Evolutionary conservation across 2,329 filamentous ascomycete species (phyloP).

Genomic region (Dactylellina parvicollis): DNA sequence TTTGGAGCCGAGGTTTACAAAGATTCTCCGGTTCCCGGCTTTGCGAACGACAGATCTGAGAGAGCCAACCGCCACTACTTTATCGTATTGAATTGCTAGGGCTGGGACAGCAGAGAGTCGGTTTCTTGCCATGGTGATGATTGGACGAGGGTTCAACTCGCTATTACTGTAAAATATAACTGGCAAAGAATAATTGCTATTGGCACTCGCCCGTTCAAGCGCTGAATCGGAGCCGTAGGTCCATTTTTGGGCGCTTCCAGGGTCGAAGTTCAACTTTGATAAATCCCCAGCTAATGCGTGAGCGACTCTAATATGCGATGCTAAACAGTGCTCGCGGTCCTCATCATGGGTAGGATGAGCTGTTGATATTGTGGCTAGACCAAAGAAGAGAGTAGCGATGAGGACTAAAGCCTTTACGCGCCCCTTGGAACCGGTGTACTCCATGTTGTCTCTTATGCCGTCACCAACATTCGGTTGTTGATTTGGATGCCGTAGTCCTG

Average conservation of each 20-base stretch:
- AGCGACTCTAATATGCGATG: slow-evolving; percentile 6
- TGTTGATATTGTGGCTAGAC: not conserved
- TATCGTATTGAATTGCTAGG: slow-evolving; percentile 31
- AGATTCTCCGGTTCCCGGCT: slow-evolving; percentile 5
- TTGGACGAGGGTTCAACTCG: slow-evolving; percentile 5
- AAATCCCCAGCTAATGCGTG: slow-evolving; percentile 12
- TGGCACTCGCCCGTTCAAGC: not conserved
- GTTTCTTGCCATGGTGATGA: slow-evolving; percentile 39
- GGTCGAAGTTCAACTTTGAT: slow-evolving; percentile 10
- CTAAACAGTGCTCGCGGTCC: slow-evolving; percentile 10
- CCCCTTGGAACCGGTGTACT: not conserved
- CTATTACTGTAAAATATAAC: slow-evolving; percentile 40
- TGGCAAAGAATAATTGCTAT: slow-evolving; percentile 1
- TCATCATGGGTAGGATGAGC: slow-evolving; percentile 8
- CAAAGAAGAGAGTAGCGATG: not conserved
- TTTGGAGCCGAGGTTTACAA: slow-evolving; percentile 13
- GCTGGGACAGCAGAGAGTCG: slow-evolving; percentile 22
- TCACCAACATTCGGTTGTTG: too few species aligned
- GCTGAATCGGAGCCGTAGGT: not conserved
- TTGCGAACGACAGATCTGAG: slow-evolving; percentile 1
- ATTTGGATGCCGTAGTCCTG: too few species aligned
- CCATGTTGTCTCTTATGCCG: not conserved
- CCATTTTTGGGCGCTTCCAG: not conserved
- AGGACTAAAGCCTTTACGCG: not conserved
- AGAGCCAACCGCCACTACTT: slow-evolving; percentile 18